Evolutionary conservation across 371 early-diverging fungal species (phyloP).

Genomic region (Mortierella sp.): DNA sequence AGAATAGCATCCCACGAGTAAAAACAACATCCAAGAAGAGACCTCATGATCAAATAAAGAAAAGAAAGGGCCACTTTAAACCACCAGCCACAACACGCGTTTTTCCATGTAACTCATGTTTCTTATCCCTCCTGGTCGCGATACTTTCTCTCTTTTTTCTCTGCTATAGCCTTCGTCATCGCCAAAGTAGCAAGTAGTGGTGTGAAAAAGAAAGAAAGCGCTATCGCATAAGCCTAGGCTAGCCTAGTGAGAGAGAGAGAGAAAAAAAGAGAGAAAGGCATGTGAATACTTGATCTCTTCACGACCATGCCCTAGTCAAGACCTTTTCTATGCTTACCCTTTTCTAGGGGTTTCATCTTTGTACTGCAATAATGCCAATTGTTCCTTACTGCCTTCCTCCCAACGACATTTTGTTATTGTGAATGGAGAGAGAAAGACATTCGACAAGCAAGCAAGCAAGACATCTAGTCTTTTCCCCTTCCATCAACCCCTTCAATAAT

Average conservation of each 20-base stretch:
- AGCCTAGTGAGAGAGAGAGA: not conserved
- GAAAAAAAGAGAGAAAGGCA: not conserved
- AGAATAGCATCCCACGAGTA: not conserved
- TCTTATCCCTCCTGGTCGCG: not conserved
- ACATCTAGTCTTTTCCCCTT: not conserved
- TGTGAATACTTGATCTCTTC: not conserved
- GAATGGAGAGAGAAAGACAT: not conserved
- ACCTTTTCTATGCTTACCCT: not conserved
- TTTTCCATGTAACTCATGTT: not conserved
- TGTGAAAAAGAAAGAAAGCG: not conserved
- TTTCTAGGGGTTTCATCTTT: not conserved
- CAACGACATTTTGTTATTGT: not conserved
- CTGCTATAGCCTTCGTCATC: not conserved
- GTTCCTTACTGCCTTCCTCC: not conserved
- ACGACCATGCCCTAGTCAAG: not conserved
- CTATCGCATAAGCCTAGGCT: too few relatives aligned
- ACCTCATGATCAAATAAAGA: not conserved
- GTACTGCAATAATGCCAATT: not conserved
- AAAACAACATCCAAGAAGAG: not conserved
- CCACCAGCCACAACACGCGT: not conserved
- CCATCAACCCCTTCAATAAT: not conserved
- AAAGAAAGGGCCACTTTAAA: not conserved
- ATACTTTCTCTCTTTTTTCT: not conserved
- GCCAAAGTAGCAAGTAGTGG: not conserved
- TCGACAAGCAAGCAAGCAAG: not conserved